phyloP scores from a whole-genome alignment of 352 stramenopile genomes.

The Thalassiosira livingstoniorum region DNA sequence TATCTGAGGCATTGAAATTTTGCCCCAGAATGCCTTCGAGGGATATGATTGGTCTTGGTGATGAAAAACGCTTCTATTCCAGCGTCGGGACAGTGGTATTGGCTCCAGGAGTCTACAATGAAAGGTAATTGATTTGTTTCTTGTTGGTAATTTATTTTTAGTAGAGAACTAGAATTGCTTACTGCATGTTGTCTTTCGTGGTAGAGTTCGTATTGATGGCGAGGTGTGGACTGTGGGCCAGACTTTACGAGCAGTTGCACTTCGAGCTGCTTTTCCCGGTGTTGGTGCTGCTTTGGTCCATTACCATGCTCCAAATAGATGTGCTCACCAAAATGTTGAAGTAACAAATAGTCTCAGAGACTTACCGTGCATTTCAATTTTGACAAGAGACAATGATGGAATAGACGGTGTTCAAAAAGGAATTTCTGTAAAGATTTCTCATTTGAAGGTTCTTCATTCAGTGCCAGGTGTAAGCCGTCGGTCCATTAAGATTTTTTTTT shows the following conservation, averaged over 20 bases:
- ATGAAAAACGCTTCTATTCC: constrained; percentile 32
- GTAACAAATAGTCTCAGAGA: constrained; percentile 15
- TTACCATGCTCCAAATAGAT: constrained; percentile 1
- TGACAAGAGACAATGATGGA: constrained; percentile 9
- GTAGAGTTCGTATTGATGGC: constrained; percentile 29
- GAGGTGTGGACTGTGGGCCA: constrained; percentile 13
- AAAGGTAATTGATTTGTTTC: too few species aligned
- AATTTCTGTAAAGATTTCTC: constrained; percentile 42
- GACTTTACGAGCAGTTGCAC: constrained; percentile 22
- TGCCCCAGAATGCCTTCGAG: constrained; percentile 21
- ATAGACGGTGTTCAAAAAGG: constrained; percentile 21
- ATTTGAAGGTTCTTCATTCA: constrained; percentile 48
- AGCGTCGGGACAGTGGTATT: constrained; percentile 33
- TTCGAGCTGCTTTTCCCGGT: constrained; percentile 44
- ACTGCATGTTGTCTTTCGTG: too few species aligned
- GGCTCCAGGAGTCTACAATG: constrained; percentile 45
- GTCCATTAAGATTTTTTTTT: not conserved
- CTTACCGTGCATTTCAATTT: constrained; percentile 35
- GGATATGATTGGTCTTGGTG: not conserved
- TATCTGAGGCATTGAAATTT: constrained; percentile 26
- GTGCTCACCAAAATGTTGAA: constrained; percentile 1
- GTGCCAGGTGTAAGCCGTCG: constrained; percentile 28
- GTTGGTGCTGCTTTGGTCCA: constrained; percentile 41
- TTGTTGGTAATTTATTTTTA: too few species aligned
- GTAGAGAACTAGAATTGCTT: too few species aligned